Base-by-base conservation (phyloP, 192 early-diverging fungal species). In the Rhizophagus sp. region DNA sequence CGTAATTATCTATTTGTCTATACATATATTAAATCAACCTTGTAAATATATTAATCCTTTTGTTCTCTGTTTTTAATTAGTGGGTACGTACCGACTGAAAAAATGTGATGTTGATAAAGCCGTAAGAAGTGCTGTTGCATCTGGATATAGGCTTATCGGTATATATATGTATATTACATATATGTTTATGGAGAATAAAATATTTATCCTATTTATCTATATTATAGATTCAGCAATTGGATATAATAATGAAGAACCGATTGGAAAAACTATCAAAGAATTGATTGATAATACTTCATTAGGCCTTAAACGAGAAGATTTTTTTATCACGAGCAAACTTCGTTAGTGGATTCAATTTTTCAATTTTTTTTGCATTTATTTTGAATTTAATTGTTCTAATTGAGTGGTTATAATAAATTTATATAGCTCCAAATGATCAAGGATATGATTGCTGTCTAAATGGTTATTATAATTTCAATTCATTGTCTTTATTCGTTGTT, bases 251-350 rank as follows among this genome's bases (percentile, higher is more conserved):
- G 93, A 94, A 80, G 81, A 71, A 10, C 79, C 79, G 3, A 86
- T 94, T 57, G 93, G 93, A 12, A 68, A 82, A 22, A 83, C 86
- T 27, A 50, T 92, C 8, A 81, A 87, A 61, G 71, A 86, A 41
- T 84, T 87, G 34, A 82, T 91, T 71, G 81, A 81, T 4, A 80
- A 91, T 63, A 67, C 79, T 13, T 76, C 82, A 11, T 80, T 85
- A n/a, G 82, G 83, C 36, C 50, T 93, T 22, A 81, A 83, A 36
- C 85, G 93, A 13, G 65, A 88, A 33, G 93, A 94, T 61, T 78
- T 94, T 15, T 94, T 92, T 86, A 85, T 94, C 22, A 90, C 89
- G 0, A 92, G 90, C 79, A 94, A 94, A 80, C 85, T 94, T 61
- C 80, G 88, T 87, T 83, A 83, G 49, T 9, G 2, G 67, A 13